Evolutionary conservation across 2,329 filamentous ascomycete genomes (phyloP).

Genomic region (Pezicula carpinea): DNA sequence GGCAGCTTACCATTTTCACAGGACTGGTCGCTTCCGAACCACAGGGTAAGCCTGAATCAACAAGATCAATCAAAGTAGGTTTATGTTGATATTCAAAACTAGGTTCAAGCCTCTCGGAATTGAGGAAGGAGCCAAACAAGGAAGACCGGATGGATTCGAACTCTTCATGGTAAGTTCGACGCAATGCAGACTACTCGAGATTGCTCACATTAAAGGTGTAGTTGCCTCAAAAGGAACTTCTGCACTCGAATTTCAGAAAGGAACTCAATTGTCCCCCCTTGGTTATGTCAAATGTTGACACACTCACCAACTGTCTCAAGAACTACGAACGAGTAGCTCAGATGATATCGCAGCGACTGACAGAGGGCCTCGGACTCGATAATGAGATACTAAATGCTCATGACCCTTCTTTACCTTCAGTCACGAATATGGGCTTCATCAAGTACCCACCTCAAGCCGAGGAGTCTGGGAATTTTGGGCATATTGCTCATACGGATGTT

Average conservation of each 20-base stretch:
- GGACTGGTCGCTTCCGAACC: slow-evolving; percentile 2
- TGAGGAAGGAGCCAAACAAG: slow-evolving; percentile 2
- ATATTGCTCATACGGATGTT: slow-evolving; percentile 2
- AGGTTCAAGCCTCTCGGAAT: slow-evolving; percentile 2
- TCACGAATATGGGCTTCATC: slow-evolving; percentile 2
- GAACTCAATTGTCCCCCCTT: slow-evolving; percentile 1
- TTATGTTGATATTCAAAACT: not conserved
- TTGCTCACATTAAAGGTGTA: not conserved
- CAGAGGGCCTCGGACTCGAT: not conserved
- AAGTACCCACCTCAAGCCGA: slow-evolving; percentile 1
- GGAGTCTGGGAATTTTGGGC: not conserved
- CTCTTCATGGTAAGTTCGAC: slow-evolving; percentile 1
- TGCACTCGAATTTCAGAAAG: not conserved
- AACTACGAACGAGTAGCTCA: not conserved
- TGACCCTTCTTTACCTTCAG: slow-evolving; percentile 1
- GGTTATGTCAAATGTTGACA: slow-evolving; percentile 2
- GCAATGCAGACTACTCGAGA: not conserved
- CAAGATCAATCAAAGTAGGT: not conserved
- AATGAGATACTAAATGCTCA: not conserved
- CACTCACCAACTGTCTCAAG: not conserved
- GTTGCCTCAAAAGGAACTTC: slow-evolving; percentile 3
- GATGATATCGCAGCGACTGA: slow-evolving; percentile 1
- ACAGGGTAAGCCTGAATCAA: not conserved
- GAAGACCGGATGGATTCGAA: slow-evolving; percentile 2
- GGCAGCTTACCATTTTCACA: slow-evolving; percentile 2